Conservation (phyloP, 139 green algal species). For the Auxenochlorella pyrenoidosa region DNA sequence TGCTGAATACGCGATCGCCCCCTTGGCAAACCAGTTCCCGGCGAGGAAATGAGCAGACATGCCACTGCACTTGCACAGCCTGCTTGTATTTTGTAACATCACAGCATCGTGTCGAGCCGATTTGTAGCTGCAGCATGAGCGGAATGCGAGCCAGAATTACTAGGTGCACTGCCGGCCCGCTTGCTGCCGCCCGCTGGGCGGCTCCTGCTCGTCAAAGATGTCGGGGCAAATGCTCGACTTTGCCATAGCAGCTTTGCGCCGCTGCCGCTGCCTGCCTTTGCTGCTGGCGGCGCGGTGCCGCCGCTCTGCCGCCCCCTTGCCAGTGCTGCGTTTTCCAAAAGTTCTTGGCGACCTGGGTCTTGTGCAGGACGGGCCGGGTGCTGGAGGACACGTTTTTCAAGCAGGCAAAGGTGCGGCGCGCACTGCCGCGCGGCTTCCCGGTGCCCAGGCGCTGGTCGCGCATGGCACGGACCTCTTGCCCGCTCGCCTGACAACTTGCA, state of each 20-base stretch:
- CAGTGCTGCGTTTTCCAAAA: neutral
- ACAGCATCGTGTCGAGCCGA: neutral
- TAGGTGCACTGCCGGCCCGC: neutral
- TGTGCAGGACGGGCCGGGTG: constrained; percentile 24
- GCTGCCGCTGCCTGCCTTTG: too few species aligned
- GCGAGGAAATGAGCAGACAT: neutral
- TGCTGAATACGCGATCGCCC: neutral
- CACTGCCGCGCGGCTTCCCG: neutral
- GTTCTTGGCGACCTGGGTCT: neutral
- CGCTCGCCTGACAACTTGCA: too few species aligned
- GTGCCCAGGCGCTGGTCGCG: too few species aligned
- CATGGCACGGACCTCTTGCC: too few species aligned
- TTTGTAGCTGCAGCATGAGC: neutral
- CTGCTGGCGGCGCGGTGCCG: too few species aligned
- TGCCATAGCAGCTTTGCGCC: too few species aligned
- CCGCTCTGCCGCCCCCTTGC: too few species aligned
- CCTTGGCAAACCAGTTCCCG: neutral
- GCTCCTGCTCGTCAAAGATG: too few species aligned
- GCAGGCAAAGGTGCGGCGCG: constrained; percentile 64
- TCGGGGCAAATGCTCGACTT: too few species aligned
- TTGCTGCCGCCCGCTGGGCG: neutral
- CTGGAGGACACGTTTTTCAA: constrained; percentile 70
- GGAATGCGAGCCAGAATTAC: neutral
- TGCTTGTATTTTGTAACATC: neutral
- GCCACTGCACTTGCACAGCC: neutral